Evolutionary conservation across 106 monocot genomes (phyloP), one percentile per base, ranked within the genome.

Genomic region (Acorus calamus): DNA sequence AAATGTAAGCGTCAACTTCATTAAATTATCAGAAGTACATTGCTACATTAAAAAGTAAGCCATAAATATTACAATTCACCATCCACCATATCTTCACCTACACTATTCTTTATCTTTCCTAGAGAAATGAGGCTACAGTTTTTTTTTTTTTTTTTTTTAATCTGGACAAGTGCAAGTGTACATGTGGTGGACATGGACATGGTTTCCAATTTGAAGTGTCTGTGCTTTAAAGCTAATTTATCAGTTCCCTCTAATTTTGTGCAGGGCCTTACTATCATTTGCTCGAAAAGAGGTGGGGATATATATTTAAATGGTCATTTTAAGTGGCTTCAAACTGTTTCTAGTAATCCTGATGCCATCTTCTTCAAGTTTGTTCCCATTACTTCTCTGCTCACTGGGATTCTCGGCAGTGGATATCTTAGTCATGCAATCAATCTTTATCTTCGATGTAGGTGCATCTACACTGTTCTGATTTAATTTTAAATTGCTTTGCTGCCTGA

Each of bases 361-460:
- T 50, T 78, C 14, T 90, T 94, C 61, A 90, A 94, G 56, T 94
- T 90, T 80, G 87, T 94, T 4, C 94, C 89, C n/a, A 82, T 94
- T 51, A 89, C 89, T 42, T 90, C 94, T 49, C 89, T 94, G 71
- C 89, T 94, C 5, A 87, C 84, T 57, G 94, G 94, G 7, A 63
- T 94, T 59, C 84, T 81, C 49, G 94, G 89, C 42, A 94, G 84
- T 72, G 94, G 89, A 50, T 94, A 90, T 75, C 94, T 94, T 67
- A 94, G 94, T 75, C 89, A 90, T 78, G 94, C 94, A 55, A 90
- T 94, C 71, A 90, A 94, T 67, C 70, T 94, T 10, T 94, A 94
- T 76, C 94, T 94, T 76, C 86, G 86, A 0, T 94, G 94, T 94
- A 80, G 87, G 94, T 77, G 0, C n/a, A 28, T 28, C 28, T 28